Base-by-base conservation (phyloP, 2,329 filamentous ascomycete genomes). In the Penicillium sp. region DNA sequence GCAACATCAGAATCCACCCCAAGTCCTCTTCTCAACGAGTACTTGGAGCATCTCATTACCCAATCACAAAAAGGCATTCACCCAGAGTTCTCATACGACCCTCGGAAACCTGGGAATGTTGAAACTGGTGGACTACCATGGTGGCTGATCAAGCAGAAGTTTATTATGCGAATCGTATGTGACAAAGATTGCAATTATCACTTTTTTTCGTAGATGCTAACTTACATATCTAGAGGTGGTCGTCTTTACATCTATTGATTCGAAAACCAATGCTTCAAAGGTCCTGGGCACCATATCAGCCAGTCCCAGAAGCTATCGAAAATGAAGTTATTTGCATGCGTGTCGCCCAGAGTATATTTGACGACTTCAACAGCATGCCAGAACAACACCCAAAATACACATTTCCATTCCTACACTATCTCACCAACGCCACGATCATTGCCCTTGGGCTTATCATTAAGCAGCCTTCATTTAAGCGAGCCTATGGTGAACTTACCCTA, bases 131-230 rank as follows among this genome's bases (percentile, higher is more conserved):
- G 46, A 10, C 19, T 57, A 23, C 45, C 53, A 1, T 66, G 65
- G 59, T 66, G 64, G 64, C 55, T 58, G 8, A 52, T 55, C 14
- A 67, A 67, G 25, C 62, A 65, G 26, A 56, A 55, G 43, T 54
- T 62, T 31, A 51, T 67, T 2, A 67, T 67, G 64, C 61, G 60
- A 27, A 65, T 62, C 51, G 64, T 67, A 61, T 10, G 64, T 39
- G 13, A 9, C 10, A 7, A 26, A 7, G 10, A 14, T 1, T 3
- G 4, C 14, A 7, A 14, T 33, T 21, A 3, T 35, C 11, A 2
- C 9, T 6, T n/a, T 14, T 4, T 21, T 11, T 26, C 9, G 23
- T 2, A 39, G 7, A 8, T 23, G 39, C 39, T 42, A 3, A 42
- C 10, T 2, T 13, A 42, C 25, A 11, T 55, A 25, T 33, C 3